phyloP scores from a whole-genome alignment of 805 yeast genomes.

The Candida sanyiensis region DNA sequence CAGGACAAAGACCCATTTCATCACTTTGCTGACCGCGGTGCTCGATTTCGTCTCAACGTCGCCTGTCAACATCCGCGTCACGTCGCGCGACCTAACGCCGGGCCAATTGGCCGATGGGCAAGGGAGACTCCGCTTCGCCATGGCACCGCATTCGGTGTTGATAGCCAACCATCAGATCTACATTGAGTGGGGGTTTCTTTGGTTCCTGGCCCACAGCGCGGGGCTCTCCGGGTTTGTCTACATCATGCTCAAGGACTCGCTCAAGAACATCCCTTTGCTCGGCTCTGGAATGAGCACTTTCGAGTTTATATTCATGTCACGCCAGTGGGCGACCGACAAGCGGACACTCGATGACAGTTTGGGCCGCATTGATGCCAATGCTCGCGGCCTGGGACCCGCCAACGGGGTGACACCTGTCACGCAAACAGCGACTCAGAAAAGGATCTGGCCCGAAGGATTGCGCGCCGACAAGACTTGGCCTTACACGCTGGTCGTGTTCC shows the following conservation, averaged over 20 bases:
- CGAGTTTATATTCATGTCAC: constrained; percentile 69
- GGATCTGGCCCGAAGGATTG: constrained; percentile 18
- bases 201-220: constrained; percentile 79
- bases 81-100: constrained; percentile 34
- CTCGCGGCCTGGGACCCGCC: constrained; percentile 51
- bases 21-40: constrained; percentile 47
- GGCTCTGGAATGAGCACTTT: constrained; percentile 84
- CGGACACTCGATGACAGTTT: constrained; percentile 50
- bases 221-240: constrained; percentile 57
- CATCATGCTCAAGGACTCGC: constrained; percentile 74
- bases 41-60: constrained; percentile 38
- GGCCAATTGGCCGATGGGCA: constrained; percentile 13
- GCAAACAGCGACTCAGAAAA: constrained; percentile 18
- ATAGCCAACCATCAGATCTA: constrained; percentile 93
- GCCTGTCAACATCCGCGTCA: constrained; percentile 47
- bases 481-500: constrained; percentile 72
- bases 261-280: constrained; percentile 61
- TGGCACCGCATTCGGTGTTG: constrained; percentile 52
- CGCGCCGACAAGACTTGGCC: constrained; percentile 40
- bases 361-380: constrained; percentile 52
- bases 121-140: constrained; percentile 4
- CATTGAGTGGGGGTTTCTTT: constrained; percentile 86
- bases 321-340: constrained; percentile 84
- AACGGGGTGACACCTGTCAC: constrained; percentile 30
- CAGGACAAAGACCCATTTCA: constrained; percentile 52